Evolutionary conservation across 1,139 yeast species (phyloP), one percentile per base, ranked within the genome.

Genomic region (Yamadazyma triangularis): DNA sequence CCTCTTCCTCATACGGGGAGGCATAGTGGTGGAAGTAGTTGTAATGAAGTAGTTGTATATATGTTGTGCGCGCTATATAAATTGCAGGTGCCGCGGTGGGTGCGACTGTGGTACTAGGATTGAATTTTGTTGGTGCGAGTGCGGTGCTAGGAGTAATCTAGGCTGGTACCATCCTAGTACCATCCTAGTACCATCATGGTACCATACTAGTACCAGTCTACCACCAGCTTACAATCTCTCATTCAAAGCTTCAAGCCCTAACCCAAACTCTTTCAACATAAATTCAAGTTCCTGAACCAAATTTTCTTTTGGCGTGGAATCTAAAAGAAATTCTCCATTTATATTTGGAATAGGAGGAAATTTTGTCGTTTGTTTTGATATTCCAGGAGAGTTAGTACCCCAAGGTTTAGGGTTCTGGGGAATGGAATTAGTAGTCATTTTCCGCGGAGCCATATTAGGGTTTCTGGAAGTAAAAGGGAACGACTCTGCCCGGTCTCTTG

Each of bases 1-100:
- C 33, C 73, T 59, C 39, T 73, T 57, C 48, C 73, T 58, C 48
- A 66, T 64, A 27, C 73, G 64, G 22, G 70, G 67, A 14, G 71
- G 58, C 70, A 65, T 65, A 33, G 25, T 26, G n/a, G 22, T n/a
- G n/a, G n/a, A n/a, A n/a, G n/a, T n/a, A n/a, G n/a, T n/a, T n/a
- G n/a, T n/a, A n/a, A n/a, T n/a, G n/a, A n/a, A n/a, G n/a, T n/a
- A n/a, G n/a, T n/a, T n/a, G n/a, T n/a, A n/a, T n/a, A n/a, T n/a
- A n/a, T n/a, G n/a, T n/a, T n/a, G n/a, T n/a, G n/a, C n/a, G n/a
- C n/a, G n/a, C n/a, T n/a, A n/a, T n/a, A n/a, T n/a, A n/a, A n/a
- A n/a, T n/a, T n/a, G n/a, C n/a, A n/a, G n/a, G n/a, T n/a, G n/a
- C n/a, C n/a, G n/a, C n/a, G n/a, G n/a, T n/a, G n/a, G n/a, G n/a